phyloP scores from a whole-genome alignment of 306 rosid species.

The Mimosa pudica region DNA sequence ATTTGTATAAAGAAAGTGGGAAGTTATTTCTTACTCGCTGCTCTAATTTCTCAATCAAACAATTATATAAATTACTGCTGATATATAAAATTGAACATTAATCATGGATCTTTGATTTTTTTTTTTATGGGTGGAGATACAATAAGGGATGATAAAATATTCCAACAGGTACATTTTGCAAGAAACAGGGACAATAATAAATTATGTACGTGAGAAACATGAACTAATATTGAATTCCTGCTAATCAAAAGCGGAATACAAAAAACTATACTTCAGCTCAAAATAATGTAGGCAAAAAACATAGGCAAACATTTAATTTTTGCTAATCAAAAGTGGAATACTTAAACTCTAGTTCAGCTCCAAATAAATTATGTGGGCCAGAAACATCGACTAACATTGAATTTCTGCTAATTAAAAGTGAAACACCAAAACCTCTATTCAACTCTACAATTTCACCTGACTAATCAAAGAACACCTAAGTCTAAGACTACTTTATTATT shows the following conservation, averaged over 20 bases:
- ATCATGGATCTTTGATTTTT: background rate
- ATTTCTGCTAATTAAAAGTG: conserved; percentile 50
- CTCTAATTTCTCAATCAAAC: background rate
- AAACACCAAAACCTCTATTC: conserved; percentile 46
- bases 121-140: background rate
- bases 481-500: conserved; percentile 51
- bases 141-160: conserved; percentile 16
- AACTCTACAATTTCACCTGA: conserved; percentile 48
- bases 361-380: too few species aligned
- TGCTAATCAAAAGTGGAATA: conserved; percentile 54
- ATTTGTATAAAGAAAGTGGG: background rate
- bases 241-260: conserved; percentile 56
- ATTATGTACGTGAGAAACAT: conserved; percentile 12
- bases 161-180: background rate
- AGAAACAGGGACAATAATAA: background rate
- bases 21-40: background rate
- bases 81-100: background rate
- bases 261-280: conserved; percentile 46
- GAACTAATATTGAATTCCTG: conserved; percentile 37
- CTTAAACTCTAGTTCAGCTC: conserved; percentile 48
- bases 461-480: conserved; percentile 45
- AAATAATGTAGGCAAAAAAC: background rate
- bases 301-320: conserved; percentile 37
- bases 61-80: background rate
- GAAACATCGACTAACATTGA: conserved; percentile 33